Evolutionary conservation across 176 grass and related monocot species (phyloP), one percentile per base, ranked within the genome.

Genomic region (Ampelocalamus luodianensis): DNA sequence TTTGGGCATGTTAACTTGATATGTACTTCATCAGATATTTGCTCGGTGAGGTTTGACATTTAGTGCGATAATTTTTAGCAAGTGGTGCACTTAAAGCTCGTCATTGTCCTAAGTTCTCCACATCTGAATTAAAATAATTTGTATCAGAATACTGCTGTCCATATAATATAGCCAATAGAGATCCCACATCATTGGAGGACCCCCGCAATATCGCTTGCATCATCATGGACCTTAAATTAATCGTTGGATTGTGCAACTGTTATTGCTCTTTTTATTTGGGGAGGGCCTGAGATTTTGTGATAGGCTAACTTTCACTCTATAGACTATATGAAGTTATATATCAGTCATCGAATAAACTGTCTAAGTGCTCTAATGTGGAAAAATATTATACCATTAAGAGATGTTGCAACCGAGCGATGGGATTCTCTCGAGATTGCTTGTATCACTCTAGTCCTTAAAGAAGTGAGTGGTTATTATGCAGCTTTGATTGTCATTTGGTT

Each of bases 31-130:
- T 54, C 5, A 23, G 43, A 36, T 66, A 59, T 60, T 74, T 79
- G 67, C 62, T 68, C 32, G 8, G 9, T 54, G 68, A 76, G 68
- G 77, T 87, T 91, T 84, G 62, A 84, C 80, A 83, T 80, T 43
- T 64, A 37, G 22, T 68, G 42, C 42, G 53, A 48, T 75, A 27
- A 0, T 79, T 63, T 15, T 36, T 79, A 53, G 39, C 42, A 75
- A 80, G 39, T 59, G 45, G 42, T 64, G 76, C 70, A 74, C 45
- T 56, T 74, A 79, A 79, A 87, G 36, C 68, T 79, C 76, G 7
- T 76, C 34, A 63, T 83, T 79, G 68, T 73, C 36, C 85, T 53
- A 79, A 74, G 62, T 83, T 82, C 83, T 74, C 61, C 68, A 68
- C 40, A 5, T 83, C 18, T n/a, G 5, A 61, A 68, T 72, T 87